A percentile compares a stretch with the other conserved stretches of the same genome.
Conservation (phyloP, 176 grass and related monocot species). For the Melocanna baccifera region DNA sequence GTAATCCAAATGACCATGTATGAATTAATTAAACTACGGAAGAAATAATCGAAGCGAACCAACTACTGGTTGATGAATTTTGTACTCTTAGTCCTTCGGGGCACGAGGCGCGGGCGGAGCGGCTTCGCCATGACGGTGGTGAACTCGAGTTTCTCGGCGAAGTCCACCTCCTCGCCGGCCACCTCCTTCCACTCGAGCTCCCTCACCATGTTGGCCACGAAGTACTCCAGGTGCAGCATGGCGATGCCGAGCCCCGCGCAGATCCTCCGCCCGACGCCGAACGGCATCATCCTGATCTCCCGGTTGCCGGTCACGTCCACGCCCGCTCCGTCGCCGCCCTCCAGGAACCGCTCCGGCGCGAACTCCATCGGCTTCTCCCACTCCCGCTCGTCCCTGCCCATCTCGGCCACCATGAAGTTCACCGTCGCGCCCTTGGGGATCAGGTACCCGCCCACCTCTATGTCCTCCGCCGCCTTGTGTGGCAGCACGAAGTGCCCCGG, state of each 20-base stretch:
- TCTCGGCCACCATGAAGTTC: no score
- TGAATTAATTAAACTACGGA: neutral
- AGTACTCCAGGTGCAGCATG: constrained; percentile 67
- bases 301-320: constrained; percentile 64
- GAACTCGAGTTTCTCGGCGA: constrained; percentile 60
- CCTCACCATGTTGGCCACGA: constrained; percentile 64
- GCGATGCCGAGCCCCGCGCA: constrained; percentile 47
- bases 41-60: neutral
- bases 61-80: neutral
- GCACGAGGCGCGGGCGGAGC: constrained; percentile 36
- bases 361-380: no score
- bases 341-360: no score
- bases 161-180: constrained; percentile 58
- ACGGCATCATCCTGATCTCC: constrained; percentile 80
- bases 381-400: no score
- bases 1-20: neutral
- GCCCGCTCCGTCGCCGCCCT: constrained; percentile 41
- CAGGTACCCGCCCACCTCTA: no score
- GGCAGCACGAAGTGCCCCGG: no score
- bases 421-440: no score
- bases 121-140: constrained; percentile 65
- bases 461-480: no score
- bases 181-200: constrained; percentile 62
- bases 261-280: constrained; percentile 64
- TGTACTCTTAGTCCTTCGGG: neutral